Conservation (phyloP, 169 alveolate genomes). For the Plasmodium coatneyi region DNA sequence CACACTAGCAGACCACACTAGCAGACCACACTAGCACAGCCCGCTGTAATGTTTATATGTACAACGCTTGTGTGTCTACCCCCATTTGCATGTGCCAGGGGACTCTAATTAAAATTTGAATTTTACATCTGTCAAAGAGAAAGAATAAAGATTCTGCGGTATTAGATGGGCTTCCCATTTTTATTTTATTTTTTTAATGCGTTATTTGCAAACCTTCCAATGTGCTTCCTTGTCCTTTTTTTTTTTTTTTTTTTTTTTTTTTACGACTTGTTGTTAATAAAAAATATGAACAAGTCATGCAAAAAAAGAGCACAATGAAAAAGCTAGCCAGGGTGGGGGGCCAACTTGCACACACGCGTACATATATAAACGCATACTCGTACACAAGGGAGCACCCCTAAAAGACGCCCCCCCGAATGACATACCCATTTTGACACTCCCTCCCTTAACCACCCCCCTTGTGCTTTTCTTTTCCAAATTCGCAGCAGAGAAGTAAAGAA, state of each 20-base stretch:
- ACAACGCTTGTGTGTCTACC: background rate
- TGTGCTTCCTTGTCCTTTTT: background rate
- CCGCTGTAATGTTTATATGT: background rate
- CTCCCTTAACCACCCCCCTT: background rate
- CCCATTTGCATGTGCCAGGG: background rate
- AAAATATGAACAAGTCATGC: background rate
- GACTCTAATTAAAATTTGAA: background rate
- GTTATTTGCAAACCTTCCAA: background rate
- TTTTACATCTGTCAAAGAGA: background rate
- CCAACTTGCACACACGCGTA: background rate
- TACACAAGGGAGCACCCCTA: background rate
- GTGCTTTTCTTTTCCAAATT: background rate
- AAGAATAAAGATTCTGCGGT: background rate
- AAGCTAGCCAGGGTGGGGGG: background rate
- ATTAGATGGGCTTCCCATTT: background rate
- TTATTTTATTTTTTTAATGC: background rate
- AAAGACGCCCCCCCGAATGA: background rate
- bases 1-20: background rate
- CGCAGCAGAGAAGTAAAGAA: slow-evolving; percentile 4
- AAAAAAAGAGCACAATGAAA: background rate
- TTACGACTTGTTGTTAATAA: background rate
- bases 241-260: background rate
- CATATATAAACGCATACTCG: background rate
- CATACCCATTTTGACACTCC: background rate
- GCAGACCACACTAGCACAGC: background rate